These are phyloP conservation scores for Trichoderma semiorbis DNA, from an alignment of 2,329 filamentous ascomycete genomes.

Conservation along the genomic window DNA sequence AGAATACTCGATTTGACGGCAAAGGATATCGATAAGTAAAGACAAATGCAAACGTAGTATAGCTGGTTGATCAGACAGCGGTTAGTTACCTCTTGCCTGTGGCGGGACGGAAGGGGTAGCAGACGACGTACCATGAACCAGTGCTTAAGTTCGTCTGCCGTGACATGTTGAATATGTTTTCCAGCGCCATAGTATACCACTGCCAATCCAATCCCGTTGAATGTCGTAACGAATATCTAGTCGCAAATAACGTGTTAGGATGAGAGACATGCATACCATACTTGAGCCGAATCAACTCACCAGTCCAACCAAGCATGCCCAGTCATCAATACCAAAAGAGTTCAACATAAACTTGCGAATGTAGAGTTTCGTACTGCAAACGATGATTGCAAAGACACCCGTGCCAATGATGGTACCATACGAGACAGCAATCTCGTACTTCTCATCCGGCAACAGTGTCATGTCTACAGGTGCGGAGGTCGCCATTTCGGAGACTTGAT, in stretches of 20 bases:
- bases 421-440: background rate
- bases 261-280: background rate
- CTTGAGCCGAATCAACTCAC: background rate
- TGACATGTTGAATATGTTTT: background rate
- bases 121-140: background rate
- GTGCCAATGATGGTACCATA: background rate
- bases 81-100: background rate
- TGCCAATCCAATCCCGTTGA: background rate
- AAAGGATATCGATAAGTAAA: background rate
- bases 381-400: background rate
- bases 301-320: background rate
- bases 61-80: background rate
- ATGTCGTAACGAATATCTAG: background rate
- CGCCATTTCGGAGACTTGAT: background rate
- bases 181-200: slow-evolving; percentile 4
- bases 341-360: background rate
- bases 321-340: background rate
- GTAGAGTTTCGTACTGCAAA: background rate
- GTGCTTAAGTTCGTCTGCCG: background rate
- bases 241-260: background rate
- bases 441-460: background rate
- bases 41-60: slow-evolving; percentile 1
- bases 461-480: background rate
- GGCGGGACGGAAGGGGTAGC: background rate
- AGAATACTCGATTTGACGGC: slow-evolving; percentile 5